phyloP scores from a whole-genome alignment of 2,329 filamentous ascomycete genomes.

The Sclerotinia nivalis region DNA sequence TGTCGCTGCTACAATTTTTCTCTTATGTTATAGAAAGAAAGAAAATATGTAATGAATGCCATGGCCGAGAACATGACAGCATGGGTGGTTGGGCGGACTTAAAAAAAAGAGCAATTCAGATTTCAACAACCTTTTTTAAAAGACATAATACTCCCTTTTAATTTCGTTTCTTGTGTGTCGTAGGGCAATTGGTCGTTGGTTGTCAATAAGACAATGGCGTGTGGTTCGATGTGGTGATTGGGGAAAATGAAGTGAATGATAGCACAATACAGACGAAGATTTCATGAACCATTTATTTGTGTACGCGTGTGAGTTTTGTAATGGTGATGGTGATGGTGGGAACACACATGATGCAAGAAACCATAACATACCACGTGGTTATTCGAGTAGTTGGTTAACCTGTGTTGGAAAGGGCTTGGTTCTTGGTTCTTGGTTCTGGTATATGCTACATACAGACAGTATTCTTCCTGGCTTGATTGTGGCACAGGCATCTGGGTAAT shows the following conservation, averaged over 20 bases:
- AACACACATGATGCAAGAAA: background rate
- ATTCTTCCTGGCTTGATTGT: too few species aligned
- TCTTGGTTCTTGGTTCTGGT: background rate
- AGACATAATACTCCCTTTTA: slow-evolving; percentile 8
- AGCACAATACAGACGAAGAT: slow-evolving; percentile 21
- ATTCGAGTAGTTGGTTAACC: background rate
- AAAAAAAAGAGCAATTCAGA: slow-evolving; percentile 15
- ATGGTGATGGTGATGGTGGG: background rate
- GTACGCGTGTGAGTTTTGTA: background rate
- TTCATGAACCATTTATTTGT: slow-evolving; percentile 5
- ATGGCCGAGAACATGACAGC: background rate
- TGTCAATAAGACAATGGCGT: slow-evolving; percentile 9
- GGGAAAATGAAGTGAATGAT: slow-evolving; percentile 19
- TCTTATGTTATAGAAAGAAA: slow-evolving; percentile 11
- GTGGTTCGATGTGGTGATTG: slow-evolving; percentile 10
- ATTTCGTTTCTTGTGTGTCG: slow-evolving; percentile 28
- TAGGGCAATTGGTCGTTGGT: slow-evolving; percentile 26
- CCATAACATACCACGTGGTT: background rate
- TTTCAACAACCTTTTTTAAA: slow-evolving; percentile 7
- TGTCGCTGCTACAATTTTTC: background rate
- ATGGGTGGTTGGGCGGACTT: slow-evolving; percentile 18
- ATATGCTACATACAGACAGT: too few species aligned
- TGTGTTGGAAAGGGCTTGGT: background rate
- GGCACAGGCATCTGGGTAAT: too few species aligned
- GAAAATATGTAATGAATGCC: slow-evolving; percentile 18